Base-by-base conservation (phyloP, 331 rosid genomes). In the Stylosanthes scabra region DNA sequence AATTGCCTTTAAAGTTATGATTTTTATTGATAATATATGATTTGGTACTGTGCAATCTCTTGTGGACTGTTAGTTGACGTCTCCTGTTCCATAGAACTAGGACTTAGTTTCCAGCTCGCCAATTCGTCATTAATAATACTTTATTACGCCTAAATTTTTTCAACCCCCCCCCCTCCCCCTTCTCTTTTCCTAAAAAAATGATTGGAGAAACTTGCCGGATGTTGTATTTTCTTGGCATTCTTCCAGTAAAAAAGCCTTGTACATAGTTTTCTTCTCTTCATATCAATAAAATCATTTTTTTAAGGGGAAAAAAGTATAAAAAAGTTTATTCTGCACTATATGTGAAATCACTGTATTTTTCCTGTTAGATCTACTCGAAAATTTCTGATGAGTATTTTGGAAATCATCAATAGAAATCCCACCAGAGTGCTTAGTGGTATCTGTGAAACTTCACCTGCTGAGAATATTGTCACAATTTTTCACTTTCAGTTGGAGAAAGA, bases 401-500 rank as follows among this genome's bases (percentile, higher is more conserved):
- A 50, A 11, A 29, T 39, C 54, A 25, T 11, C 52, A 59, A 34
- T 49, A 13, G 39, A 72, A 52, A 55, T 13, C 10, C 60, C 68
- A 34, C 51, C 45, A 8, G 3, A 14, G 54, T 56, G 64, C 15
- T 15, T 67, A 69, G 50, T 71, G 40, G 15, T 7, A 7, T 66
- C 68, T 39, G 14, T 59, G 66, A 64, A 68, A 63, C 68, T 11
- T 66, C 62, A 66, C 68, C 13, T 61, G 60, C 78, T 70, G 70
- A 65, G 41, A 67, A 41, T 79, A 60, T 79, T 79, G 74, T 78
- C 59, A 15, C 27, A 55, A 68, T 40, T 79, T 72, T 72, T 73
- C 47, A 39, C 67, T 79, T 84, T 65, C 99, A 95, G 99, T 79
- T 91, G 89, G 96, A 95, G 87, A 95, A 91, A 83, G 96, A 92